phyloP scores from a whole-genome alignment of 192 early-diverging fungal species.

The Linnemannia elongata region DNA sequence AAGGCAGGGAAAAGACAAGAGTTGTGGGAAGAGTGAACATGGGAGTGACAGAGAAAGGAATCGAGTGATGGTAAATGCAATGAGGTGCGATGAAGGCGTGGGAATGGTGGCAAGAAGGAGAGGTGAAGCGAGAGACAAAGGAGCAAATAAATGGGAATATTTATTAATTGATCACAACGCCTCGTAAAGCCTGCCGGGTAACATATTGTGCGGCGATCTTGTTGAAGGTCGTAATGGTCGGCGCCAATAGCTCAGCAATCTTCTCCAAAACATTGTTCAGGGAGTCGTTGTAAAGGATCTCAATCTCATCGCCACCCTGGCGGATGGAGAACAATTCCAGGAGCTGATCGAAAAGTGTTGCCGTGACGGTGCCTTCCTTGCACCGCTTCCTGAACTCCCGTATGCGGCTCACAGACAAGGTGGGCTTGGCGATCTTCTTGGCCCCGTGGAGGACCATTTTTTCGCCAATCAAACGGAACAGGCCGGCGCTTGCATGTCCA shows the following conservation, averaged over 20 bases:
- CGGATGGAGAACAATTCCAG: conserved; percentile 4
- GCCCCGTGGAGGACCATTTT: conserved; percentile 4
- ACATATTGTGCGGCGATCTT: conserved; percentile 7
- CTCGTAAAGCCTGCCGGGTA: neutral
- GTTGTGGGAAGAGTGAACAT: too few relatives aligned
- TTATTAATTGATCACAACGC: conserved; percentile 3
- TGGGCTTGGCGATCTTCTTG: conserved; percentile 16
- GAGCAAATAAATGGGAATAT: neutral
- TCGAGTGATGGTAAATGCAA: too few relatives aligned
- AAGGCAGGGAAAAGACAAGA: too few relatives aligned
- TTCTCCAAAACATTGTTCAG: conserved; percentile 7
- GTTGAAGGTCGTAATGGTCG: neutral
- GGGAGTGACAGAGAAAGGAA: too few relatives aligned
- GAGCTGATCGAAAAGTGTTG: neutral
- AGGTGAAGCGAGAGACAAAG: too few relatives aligned
- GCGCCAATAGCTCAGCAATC: conserved; percentile 1
- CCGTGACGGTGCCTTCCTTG: conserved; percentile 1
- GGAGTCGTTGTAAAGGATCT: conserved; percentile 6
- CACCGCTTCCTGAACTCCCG: conserved; percentile 10
- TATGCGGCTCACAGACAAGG: neutral
- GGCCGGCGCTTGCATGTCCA: neutral
- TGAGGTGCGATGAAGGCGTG: too few relatives aligned
- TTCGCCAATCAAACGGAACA: conserved; percentile 11
- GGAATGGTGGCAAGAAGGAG: too few relatives aligned
- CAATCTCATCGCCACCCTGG: conserved; percentile 2